Evolutionary conservation across 306 rosid species (phyloP).

Genomic region (Lathyrus sativus): DNA sequence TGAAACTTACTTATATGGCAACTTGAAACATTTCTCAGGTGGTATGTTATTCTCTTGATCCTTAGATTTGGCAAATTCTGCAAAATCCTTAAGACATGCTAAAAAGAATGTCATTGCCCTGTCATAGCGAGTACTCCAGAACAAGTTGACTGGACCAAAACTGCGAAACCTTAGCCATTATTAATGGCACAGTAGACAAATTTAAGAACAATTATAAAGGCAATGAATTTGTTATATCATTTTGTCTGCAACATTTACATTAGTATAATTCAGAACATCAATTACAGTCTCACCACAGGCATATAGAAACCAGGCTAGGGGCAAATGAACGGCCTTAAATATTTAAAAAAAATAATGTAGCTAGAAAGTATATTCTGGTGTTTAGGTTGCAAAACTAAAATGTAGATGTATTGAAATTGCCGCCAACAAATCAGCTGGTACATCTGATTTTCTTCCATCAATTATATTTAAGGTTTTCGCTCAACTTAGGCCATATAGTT

Average conservation of each 20-base stretch:
- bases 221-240: slow-evolving; percentile 22
- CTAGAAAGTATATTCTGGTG: background rate
- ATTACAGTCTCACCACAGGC: slow-evolving; percentile 29
- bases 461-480: slow-evolving; percentile 15
- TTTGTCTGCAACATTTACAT: slow-evolving; percentile 4
- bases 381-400: slow-evolving; percentile 12
- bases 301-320: slow-evolving; percentile 3
- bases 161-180: slow-evolving; percentile 43
- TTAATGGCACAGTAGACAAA: slow-evolving; percentile 35
- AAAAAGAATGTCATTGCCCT: slow-evolving; percentile 88
- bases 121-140: slow-evolving; percentile 98
- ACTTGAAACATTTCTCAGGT: slow-evolving; percentile 81
- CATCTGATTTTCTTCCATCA: slow-evolving; percentile 27
- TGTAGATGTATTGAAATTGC: slow-evolving; percentile 15
- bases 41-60: slow-evolving; percentile 95
- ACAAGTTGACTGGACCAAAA: slow-evolving; percentile 98
- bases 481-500: slow-evolving; percentile 23
- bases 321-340: slow-evolving; percentile 25
- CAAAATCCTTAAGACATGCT: slow-evolving; percentile 91
- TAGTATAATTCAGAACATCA: slow-evolving; percentile 18
- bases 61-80: slow-evolving; percentile 84
- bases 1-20: slow-evolving; percentile 89
- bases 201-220: slow-evolving; percentile 27
- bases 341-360: slow-evolving; percentile 18
- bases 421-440: slow-evolving; percentile 23